These are phyloP conservation scores for Lophiotrema nucula DNA, from an alignment of 495 filamentous ascomycete genomes.

Conservation along the genomic window DNA sequence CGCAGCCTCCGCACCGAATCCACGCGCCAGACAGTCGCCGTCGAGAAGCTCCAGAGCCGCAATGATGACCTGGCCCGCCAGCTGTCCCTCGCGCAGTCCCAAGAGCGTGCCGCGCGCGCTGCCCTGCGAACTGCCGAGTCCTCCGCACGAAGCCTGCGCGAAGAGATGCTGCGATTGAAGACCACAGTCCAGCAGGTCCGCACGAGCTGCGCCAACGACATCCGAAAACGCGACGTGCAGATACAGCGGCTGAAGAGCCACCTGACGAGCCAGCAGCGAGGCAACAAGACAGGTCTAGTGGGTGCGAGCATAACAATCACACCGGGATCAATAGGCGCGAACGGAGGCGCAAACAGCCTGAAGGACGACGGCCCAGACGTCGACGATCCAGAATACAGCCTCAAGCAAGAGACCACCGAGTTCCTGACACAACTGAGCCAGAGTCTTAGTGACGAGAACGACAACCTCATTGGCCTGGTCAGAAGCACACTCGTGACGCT, in stretches of 20 bases:
- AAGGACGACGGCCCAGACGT: conserved; percentile 48
- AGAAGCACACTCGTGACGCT: conserved; percentile 68
- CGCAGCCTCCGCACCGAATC: conserved; percentile 67
- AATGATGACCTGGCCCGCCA: conserved; percentile 71
- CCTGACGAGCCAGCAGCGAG: conserved; percentile 52
- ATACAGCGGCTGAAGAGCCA: conserved; percentile 85
- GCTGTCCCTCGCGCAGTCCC: conserved; percentile 68
- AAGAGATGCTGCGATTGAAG: conserved; percentile 77
- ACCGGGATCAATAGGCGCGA: conserved; percentile 44
- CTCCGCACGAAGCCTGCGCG: conserved; percentile 66
- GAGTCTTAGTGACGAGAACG: conserved; percentile 90
- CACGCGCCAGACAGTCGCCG: conserved; percentile 29
- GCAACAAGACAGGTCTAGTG: conserved; percentile 46
- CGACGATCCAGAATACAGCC: conserved; percentile 63
- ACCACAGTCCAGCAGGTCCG: conserved; percentile 75
- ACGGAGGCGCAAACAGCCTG: conserved; percentile 35
- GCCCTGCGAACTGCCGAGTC: conserved; percentile 71
- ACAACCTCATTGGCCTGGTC: conserved; percentile 71
- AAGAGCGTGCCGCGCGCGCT: conserved; percentile 65
- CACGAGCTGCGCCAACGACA: conserved; percentile 83
- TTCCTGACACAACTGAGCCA: conserved; percentile 88
- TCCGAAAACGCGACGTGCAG: conserved; percentile 86
- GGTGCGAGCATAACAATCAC: conserved; percentile 57
- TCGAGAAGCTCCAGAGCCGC: conserved; percentile 64
- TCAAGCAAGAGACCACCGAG: conserved; percentile 84